Evolutionary conservation across 2,329 filamentous ascomycete species (phyloP), one percentile per base, ranked within the genome.

Genomic region (Paraphoma sp.): DNA sequence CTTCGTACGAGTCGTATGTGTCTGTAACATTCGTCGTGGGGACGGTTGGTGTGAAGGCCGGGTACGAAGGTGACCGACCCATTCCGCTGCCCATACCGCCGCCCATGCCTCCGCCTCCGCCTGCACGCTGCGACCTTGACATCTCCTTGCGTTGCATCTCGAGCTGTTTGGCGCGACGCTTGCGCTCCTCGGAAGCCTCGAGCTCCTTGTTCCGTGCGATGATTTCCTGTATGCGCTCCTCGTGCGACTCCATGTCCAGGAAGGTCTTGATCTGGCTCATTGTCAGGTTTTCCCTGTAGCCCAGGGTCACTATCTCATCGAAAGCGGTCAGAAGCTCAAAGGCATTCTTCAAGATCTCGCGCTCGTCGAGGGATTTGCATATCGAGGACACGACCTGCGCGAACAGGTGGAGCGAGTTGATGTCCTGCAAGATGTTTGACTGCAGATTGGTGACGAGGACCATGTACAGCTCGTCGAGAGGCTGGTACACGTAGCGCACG

Each of bases 401-500:
- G 76, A 99, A 99, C 17, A 99, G 86, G 78, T 99, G 96, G 58
- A 99, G 86, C 57, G 95, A 97, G 81, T 98, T 95, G 78, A 99
- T 99, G 79, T 99, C 95, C 81, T 99, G 95, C 49, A 99, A 86
- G 68, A 99, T 99, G 81, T 99, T 99, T 79, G 94, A 98, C 83
- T 98, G 95, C 71, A 93, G 91, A 84, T 99, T 99, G 78, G 96
- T 99, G 80, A 99, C 98, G 73, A 99, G 88, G 65, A 99, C 94
- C 87, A 99, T 98, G 86, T 99, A 99, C 64, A 99, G 89, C 83
- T 99, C 96, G 81, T 99, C 96, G 64, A 99, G 86, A 58, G 95
- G 96, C 79, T 99, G 95, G 84, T 99, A 99, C 56, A 99, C 95
- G 76, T 97, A 99, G 82, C 95, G 94, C 74, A 99, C 95, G 82